Percentiles rank a stretch among this genome's conserved stretches.
phyloP scores from a whole-genome alignment of 768 basidiomycete species.

The Trametes coccinea region DNA sequence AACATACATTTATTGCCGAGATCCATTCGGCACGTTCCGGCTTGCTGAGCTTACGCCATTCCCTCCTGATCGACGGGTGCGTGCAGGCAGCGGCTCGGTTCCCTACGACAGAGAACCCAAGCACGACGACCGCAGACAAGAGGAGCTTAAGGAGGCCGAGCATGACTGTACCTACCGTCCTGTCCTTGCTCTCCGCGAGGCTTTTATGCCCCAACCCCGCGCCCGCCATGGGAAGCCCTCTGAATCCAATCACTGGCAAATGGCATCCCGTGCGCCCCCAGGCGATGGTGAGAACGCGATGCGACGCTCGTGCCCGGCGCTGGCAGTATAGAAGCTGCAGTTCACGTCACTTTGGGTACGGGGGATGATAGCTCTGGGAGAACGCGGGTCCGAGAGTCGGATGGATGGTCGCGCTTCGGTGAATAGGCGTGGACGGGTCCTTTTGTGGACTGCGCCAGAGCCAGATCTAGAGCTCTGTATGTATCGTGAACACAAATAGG shows the following conservation, averaged over 20 bases:
- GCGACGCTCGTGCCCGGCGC: background rate
- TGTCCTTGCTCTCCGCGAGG: background rate
- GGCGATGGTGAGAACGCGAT: background rate
- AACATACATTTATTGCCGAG: constrained; percentile 26
- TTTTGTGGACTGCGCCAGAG: background rate
- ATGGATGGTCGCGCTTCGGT: background rate
- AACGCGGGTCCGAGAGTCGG: background rate
- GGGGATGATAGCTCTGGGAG: background rate
- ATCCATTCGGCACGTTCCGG: constrained; percentile 28
- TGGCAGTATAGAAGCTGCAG: background rate
- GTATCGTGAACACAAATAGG: too few species aligned
- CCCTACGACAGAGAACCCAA: background rate
- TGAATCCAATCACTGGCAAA: background rate
- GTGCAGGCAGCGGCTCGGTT: constrained; percentile 17
- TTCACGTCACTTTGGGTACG: background rate
- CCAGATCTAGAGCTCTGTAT: too few species aligned
- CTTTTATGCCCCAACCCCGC: background rate
- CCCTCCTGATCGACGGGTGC: constrained; percentile 25
- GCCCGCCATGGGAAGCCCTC: background rate
- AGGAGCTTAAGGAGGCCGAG: background rate
- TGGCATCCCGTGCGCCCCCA: background rate
- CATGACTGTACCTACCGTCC: background rate
- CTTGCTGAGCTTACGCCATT: constrained; percentile 25
- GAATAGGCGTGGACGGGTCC: constrained; percentile 8
- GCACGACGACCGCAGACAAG: background rate